Evolutionary conservation across 306 rosid genomes (phyloP), one percentile per base, ranked within the genome.

Genomic region (Quercus wislizeni): DNA sequence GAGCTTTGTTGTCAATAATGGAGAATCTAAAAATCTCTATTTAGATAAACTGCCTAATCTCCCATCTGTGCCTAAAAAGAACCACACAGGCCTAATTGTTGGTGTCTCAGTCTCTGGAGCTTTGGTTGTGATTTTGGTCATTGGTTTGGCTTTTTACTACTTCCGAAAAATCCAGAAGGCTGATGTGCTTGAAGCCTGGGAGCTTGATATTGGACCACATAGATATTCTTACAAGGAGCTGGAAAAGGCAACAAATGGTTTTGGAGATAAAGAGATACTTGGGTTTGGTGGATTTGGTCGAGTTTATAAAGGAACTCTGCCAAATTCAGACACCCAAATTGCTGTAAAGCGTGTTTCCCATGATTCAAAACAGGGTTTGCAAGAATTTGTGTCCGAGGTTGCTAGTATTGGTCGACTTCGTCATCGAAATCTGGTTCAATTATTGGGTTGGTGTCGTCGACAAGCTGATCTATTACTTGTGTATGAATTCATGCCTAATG

Each of bases 281-380:
- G 94, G 92, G 9, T 88, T 85, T 59, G 94, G 94, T 4, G 94
- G 94, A 4, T 90, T 88, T 71, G 94, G 94, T 74, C 77, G 56
- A 21, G 94, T 90, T 19, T 90, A 86, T 82, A 88, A 72, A 65
- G 94, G 94, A 5, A 84, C 79, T 27, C 69, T 84, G 15, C 84
- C 81, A 8, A 82, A 82, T 1, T 59, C 89, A 11, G 74, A 69
- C 20, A 83, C 85, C 2, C 86, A 86, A 63, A 67, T 88, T 3
- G 94, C 91, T 0, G 94, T 88, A 54, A 90, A 88, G 86, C 75
- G 89, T 63, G 73, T 90, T 58, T 84, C 92, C 27, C 85, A 85
- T 6, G 88, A 83, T n/a, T 90, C 94, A 5, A 90, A 76, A 79
- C 90, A 88, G 38, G 92, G 94, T 1, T 28, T 82, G 57, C 87